Base-by-base conservation (phyloP, 2,329 filamentous ascomycete species). In the Mycosphaerella arachidis region DNA sequence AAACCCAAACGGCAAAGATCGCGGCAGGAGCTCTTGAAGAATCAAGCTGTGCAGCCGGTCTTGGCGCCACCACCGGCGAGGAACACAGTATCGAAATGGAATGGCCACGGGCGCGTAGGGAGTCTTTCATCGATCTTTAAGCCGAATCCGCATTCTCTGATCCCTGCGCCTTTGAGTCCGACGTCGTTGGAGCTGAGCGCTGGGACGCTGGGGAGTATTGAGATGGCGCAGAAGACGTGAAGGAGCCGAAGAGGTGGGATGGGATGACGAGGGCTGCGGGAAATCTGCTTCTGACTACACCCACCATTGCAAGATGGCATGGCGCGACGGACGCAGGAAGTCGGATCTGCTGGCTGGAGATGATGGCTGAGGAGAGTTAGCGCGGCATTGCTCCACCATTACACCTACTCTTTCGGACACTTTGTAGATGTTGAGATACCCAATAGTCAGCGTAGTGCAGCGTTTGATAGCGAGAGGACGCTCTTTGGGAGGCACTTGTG, bases 11-110 rank as follows among this genome's bases (percentile, higher is more conserved):
- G 18, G 13, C 29, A 48, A n/a, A 33, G 52, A 43, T 27, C n/a
- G 35, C 27, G 4, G 29, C 48, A 6, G 54, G 54, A 53, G 13
- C 53, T 62, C n/a, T 31, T 60, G 3, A 64, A 64, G 53, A 64
- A 64, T 18, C 60, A 64, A 24, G 62, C 62, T 29, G 37, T 52
- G 12, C 33, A 53, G 33, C 60, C 62, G 9, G 37, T 61, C 6
- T 43, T 64, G 27, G 40, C 60, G 7, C 53, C 62, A 1, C 29
- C 48, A 13, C 59, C 57, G 4, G 7, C 31, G 4, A 27, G 52
- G 13, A 58, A 33, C 27, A n/a, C 29, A 4, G 27, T 18, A 3
- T 48, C 40, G 35, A 35, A 58, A 48, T 20, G 29, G 13, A 20
- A 29, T 6, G 46, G 46, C 5, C 56, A 54, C 29, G 18, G 51